Conservation (phyloP, 768 basidiomycete genomes). For the Lactifluus volemus region DNA sequence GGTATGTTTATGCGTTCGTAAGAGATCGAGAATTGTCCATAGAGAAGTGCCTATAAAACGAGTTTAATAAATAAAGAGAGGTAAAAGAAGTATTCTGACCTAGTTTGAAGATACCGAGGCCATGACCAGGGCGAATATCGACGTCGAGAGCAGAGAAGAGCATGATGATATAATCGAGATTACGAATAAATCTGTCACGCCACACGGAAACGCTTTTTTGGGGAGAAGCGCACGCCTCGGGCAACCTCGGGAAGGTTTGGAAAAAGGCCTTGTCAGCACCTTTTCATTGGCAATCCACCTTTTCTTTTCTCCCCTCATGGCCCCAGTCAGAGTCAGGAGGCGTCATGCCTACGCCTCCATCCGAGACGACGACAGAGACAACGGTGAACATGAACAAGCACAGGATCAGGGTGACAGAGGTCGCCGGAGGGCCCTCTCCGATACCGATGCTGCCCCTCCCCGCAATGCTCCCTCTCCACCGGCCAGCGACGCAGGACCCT, state of each 20-base stretch:
- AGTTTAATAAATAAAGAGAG: background rate
- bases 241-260: background rate
- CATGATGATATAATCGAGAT: background rate
- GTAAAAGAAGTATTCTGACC: conserved; percentile 27
- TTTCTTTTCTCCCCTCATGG: background rate
- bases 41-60: conserved; percentile 53
- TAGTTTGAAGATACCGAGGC: conserved; percentile 72
- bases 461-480: background rate
- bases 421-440: background rate
- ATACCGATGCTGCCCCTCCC: background rate
- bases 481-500: background rate
- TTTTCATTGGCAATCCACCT: background rate
- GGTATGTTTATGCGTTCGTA: conserved; percentile 54
- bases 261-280: background rate
- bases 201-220: background rate
- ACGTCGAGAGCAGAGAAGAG: conserved; percentile 64
- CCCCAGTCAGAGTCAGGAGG: conserved; percentile 13
- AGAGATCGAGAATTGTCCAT: conserved; percentile 65
- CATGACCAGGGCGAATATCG: conserved; percentile 66
- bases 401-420: background rate
- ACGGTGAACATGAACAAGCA: background rate
- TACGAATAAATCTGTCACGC: background rate
- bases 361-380: background rate
- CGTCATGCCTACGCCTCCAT: conserved; percentile 13
- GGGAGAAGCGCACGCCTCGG: background rate